Conservation (phyloP, 176 grass and related monocot species). For the Zoysia pacifica region DNA sequence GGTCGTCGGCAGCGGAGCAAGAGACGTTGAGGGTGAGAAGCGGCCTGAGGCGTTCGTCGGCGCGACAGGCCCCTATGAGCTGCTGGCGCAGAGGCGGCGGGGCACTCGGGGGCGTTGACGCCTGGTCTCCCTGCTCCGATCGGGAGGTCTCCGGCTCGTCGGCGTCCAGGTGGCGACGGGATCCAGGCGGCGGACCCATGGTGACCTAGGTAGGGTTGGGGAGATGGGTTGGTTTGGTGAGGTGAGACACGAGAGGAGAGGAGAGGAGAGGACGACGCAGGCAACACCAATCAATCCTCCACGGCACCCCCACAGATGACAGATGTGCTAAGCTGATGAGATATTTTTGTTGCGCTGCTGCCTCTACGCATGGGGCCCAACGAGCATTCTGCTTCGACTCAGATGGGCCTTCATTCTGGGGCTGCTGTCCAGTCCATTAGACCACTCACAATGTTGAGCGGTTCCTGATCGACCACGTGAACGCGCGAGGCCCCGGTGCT, state of each 20-base stretch:
- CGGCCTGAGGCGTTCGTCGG: slow-evolving; percentile 69
- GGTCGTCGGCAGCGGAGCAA: slow-evolving; percentile 59
- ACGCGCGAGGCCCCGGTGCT: no score
- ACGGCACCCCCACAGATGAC: no score
- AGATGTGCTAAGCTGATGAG: neutral
- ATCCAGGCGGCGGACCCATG: slow-evolving; percentile 8
- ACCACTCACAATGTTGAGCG: no score
- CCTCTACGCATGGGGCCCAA: neutral
- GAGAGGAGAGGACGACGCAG: neutral
- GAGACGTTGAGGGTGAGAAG: slow-evolving; percentile 64
- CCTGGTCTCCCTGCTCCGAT: slow-evolving; percentile 13
- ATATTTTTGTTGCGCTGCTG: neutral
- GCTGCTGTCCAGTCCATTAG: no score
- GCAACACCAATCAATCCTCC: neutral
- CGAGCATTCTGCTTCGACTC: neutral
- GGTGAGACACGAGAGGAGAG: neutral
- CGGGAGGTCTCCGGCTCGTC: neutral
- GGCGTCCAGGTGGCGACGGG: neutral
- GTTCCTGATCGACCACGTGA: no score
- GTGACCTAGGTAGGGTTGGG: neutral
- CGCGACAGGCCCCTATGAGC: slow-evolving; percentile 79
- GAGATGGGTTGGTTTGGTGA: neutral
- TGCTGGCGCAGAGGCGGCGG: slow-evolving; percentile 63
- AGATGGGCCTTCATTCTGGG: neutral
- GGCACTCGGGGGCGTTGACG: neutral